These are phyloP conservation scores for Russula foetens DNA, from an alignment of 768 basidiomycete genomes.

Conservation along the genomic window DNA sequence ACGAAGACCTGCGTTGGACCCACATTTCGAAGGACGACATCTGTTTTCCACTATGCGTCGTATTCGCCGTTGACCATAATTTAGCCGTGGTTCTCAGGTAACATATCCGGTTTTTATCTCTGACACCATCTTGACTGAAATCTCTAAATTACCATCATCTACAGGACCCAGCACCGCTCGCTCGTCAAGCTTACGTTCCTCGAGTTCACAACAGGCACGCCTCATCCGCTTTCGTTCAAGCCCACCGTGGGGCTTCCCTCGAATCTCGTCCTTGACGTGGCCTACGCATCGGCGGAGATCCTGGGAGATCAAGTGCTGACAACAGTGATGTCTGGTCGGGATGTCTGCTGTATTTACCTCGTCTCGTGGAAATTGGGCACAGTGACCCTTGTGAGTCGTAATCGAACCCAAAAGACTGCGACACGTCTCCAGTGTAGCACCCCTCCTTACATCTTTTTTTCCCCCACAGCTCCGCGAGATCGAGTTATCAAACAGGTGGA, in stretches of 20 bases:
- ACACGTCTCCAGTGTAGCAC: no score
- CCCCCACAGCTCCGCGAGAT: slow-evolving; percentile 1
- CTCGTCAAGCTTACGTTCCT: neutral
- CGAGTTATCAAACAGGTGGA: neutral
- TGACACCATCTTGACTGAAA: neutral
- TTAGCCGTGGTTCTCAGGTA: slow-evolving; percentile 7
- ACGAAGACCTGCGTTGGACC: neutral
- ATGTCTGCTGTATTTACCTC: neutral
- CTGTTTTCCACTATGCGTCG: neutral
- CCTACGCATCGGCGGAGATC: neutral
- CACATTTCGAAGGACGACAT: neutral
- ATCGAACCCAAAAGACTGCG: no score
- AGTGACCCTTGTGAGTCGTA: neutral
- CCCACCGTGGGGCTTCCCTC: neutral
- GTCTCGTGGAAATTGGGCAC: slow-evolving; percentile 10
- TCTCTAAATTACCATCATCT: neutral
- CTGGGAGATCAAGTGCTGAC: slow-evolving; percentile 6
- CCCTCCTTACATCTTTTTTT: neutral
- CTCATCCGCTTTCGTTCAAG: slow-evolving; percentile 4
- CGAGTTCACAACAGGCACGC: slow-evolving; percentile 1
- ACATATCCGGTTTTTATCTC: neutral
- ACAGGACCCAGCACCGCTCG: neutral
- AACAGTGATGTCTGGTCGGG: neutral
- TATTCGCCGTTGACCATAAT: slow-evolving; percentile 6
- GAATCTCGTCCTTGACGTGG: neutral